These are phyloP conservation scores for Immersiporthe knoxdaviesiana DNA, from an alignment of 2,329 filamentous ascomycete species.

Conservation along the genomic window DNA sequence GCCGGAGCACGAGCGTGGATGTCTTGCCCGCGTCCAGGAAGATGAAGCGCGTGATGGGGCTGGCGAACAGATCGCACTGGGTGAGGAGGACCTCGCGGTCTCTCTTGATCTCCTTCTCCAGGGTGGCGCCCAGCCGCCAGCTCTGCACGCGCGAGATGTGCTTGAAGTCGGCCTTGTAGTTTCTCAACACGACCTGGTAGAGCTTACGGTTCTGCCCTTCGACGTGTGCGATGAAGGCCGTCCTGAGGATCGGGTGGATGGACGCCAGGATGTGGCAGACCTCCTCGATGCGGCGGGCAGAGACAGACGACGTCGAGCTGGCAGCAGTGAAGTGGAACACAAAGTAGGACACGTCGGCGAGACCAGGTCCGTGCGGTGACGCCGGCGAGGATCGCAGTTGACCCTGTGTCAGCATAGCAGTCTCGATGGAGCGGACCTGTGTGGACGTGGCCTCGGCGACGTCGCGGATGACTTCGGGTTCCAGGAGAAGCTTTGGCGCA, in stretches of 20 bases:
- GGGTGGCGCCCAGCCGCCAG: constrained; percentile 44
- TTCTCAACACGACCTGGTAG: constrained; percentile 52
- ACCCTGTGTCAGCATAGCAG: constrained; percentile 42
- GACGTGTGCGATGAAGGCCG: constrained; percentile 52
- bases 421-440: constrained; percentile 53
- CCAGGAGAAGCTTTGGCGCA: constrained; percentile 47
- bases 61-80: constrained; percentile 43
- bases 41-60: constrained; percentile 53
- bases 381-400: constrained; percentile 13
- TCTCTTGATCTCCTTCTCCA: constrained; percentile 47
- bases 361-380: constrained; percentile 37
- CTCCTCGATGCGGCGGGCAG: constrained; percentile 41
- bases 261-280: constrained; percentile 49
- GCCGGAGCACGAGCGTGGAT: constrained; percentile 50
- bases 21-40: constrained; percentile 54
- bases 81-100: constrained; percentile 40
- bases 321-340: constrained; percentile 50
- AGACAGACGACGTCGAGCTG: constrained; percentile 28
- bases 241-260: constrained; percentile 57
- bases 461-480: constrained; percentile 49
- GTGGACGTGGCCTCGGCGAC: constrained; percentile 52
- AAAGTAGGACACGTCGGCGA: constrained; percentile 52
- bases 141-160: constrained; percentile 44
- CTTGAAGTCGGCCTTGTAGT: constrained; percentile 48
- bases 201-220: constrained; percentile 43